Evolutionary conservation across 129 eudicot genomes (phyloP).

Genomic region (Artemisia annua): DNA sequence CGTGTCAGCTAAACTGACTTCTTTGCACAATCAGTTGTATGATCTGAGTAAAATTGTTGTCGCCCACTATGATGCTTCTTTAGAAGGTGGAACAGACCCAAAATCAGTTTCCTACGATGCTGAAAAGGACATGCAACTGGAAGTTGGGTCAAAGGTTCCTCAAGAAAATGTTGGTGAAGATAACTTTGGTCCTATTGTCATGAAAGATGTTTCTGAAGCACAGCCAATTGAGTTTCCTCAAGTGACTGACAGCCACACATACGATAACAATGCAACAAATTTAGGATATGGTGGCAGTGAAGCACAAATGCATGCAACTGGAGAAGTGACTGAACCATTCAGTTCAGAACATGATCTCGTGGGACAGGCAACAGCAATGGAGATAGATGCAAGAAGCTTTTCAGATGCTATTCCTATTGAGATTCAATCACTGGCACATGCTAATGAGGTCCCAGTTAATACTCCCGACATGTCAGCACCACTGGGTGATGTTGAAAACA

Average conservation of each 20-base stretch:
- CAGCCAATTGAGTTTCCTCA: conserved; percentile 33
- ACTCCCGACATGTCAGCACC: conserved; percentile 37
- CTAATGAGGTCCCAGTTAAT: conserved; percentile 28
- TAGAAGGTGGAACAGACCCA: conserved; percentile 27
- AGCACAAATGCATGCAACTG: conserved; percentile 28
- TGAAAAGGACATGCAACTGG: conserved; percentile 20
- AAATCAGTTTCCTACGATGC: conserved; percentile 28
- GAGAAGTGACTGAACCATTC: conserved; percentile 30
- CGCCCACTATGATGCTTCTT: conserved; percentile 30
- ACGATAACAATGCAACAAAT: conserved; percentile 22
- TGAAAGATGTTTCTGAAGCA: conserved; percentile 25
- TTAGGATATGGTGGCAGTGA: conserved; percentile 23
- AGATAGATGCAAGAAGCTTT: conserved; percentile 32
- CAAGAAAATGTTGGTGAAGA: conserved; percentile 31
- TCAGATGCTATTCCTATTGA: conserved; percentile 26
- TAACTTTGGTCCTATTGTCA: neutral
- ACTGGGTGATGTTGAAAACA: conserved; percentile 24
- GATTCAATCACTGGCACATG: conserved; percentile 25
- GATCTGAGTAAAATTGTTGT: conserved; percentile 54
- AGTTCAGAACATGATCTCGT: conserved; percentile 30
- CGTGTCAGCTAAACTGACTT: conserved; percentile 46
- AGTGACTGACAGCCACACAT: conserved; percentile 27
- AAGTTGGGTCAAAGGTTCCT: conserved; percentile 22
- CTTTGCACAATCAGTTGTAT: conserved; percentile 57
- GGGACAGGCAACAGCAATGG: conserved; percentile 37